Base-by-base conservation (phyloP, 148 eudicot species). In the Polygonum aviculare region DNA sequence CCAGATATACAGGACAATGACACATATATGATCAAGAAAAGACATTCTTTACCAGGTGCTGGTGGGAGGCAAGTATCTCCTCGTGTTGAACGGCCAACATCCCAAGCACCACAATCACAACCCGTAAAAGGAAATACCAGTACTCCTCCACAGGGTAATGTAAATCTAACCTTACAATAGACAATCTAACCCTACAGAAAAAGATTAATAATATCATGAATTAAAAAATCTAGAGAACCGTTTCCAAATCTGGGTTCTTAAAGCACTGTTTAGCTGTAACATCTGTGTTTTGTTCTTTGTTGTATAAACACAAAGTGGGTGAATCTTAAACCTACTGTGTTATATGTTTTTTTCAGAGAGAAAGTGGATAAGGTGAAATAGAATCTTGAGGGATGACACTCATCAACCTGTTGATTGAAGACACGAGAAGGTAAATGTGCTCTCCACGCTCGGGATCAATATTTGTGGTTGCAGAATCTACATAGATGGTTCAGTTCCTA, bases 1-100 rank as follows among this genome's bases (percentile, higher is more conserved):
- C 97, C 98, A 48, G 98, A 94, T 81, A 81, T 90, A 75, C 91
- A 86, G 22, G 90, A 88, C 59, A 94, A 85, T 78, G 92, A 91
- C 33, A 41, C 79, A 22, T 76, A 76, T 12, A 41, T 72, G 44
- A 39, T 85, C 19, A 91, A 89, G 85, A 91, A 94, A 85, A 86
- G 98, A 73, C 93, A 88, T 76, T 90, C 98, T 9, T 74, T 94
- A 35, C 95, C 97, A 36, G 90, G 90, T 80, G 80, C 87, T n/a
- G 83, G 84, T 78, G 97, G 91, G 50, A 89, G 88, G 75, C 93
- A 90, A 39, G 95, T 80, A 39, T 94, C 98, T 74, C 97, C 98
- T 79, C 89, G 86, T 54, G 81, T 90, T 62, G 88, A 91, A 71
- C 87, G 87, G 76, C 87, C 93, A 3, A 12, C 77, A 15, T 83